Evolutionary conservation across 331 rosid species (phyloP).

Genomic region (Acacia concinna): DNA sequence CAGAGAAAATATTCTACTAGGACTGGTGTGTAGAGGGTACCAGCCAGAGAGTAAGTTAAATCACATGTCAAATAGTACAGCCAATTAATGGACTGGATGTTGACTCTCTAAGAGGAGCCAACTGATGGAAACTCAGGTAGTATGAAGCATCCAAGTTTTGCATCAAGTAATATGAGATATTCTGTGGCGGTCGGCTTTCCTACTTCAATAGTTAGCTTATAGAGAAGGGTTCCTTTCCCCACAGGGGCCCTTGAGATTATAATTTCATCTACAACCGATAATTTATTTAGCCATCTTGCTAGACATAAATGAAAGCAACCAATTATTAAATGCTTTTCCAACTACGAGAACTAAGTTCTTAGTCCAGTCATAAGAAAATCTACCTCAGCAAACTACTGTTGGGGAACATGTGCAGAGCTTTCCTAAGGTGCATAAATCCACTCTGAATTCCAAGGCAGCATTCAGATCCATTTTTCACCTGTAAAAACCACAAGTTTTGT

Average conservation of each 20-base stretch:
- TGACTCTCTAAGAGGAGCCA: not conserved
- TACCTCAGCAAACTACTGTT: constrained; percentile 75
- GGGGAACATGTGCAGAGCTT: constrained; percentile 85
- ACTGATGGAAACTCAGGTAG: not conserved
- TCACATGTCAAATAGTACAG: not conserved
- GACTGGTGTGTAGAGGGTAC: not conserved
- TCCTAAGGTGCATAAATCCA: constrained; percentile 75
- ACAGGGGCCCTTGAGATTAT: not conserved
- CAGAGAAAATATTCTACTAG: not conserved
- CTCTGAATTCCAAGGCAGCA: constrained; percentile 55
- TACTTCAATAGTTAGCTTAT: not conserved
- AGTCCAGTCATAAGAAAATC: constrained; percentile 13
- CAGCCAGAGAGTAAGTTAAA: not conserved
- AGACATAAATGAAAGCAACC: not conserved
- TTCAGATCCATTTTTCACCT: constrained; percentile 67
- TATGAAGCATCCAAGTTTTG: not conserved
- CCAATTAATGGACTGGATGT: not conserved
- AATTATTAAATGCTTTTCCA: not conserved
- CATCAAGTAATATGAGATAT: not conserved
- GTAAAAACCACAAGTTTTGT: constrained; percentile 29
- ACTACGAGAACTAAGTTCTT: not conserved
- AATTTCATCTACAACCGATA: not conserved
- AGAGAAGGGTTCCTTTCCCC: not conserved
- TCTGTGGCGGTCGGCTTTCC: not conserved
- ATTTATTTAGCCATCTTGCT: not conserved